Evolutionary conservation across 257 asterid species (phyloP), one percentile per base, ranked within the genome.

Genomic region (Nyctanthes arbortristis): DNA sequence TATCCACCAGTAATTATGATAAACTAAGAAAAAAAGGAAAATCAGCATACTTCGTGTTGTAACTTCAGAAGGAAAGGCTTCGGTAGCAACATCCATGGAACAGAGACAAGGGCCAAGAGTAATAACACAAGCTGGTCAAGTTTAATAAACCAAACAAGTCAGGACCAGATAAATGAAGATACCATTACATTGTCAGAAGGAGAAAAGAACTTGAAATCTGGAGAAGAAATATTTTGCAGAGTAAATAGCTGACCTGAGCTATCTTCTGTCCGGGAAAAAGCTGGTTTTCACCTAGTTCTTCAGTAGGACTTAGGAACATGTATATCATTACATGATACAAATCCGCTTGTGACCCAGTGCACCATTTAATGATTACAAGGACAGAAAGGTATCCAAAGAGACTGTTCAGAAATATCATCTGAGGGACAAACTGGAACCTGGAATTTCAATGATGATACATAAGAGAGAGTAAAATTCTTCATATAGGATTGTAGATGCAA

Each of bases 31-130:
- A 12, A 39, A 11, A 20, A 49, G 32, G 64, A 37, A 28, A 79
- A 66, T 32, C 63, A 65, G 45, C 86, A 66, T 81, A 89, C 99
- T 3, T 80, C 76, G 71, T 94, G 99, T 67, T 94, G 86, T 79
- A 39, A 65, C 86, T 85, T 85, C 80, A 94, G 75, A 63, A 93
- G 85, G 81, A 93, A 87, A 65, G 99, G 99, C 81, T 91, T 93
- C 35, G 99, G 99, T 66, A 93, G 87, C 78, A 93, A 90, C 99
- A 93, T 93, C 99, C 99, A 93, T 30, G 99, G 99, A 68, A 93
- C 96, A 43, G 99, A 81, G 70, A 91, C 85, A 76, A 93, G 77
- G 33, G 97, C 96, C 80, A 83, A 79, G 49, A 91, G 75, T 56
- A 93, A 79, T 32, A 93, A 75, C 70, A 80, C 90, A 31, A 89